These are phyloP conservation scores for Pulveroboletus sp. DNA, from an alignment of 768 basidiomycete species.

Conservation along the genomic window DNA sequence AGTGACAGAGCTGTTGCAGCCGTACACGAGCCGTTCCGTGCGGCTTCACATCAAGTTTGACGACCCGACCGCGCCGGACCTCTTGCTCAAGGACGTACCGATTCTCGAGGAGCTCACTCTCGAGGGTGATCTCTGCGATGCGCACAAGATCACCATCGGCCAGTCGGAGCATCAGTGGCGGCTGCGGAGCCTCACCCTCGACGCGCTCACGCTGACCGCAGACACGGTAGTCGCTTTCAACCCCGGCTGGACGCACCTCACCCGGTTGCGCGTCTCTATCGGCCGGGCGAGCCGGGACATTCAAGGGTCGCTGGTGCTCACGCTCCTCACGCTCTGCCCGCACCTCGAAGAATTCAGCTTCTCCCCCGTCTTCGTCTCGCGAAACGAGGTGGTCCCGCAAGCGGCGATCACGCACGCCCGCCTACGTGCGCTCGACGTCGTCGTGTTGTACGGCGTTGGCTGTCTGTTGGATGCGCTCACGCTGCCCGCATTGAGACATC, in stretches of 20 bases:
- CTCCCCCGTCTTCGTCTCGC: conserved; percentile 5
- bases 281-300: neutral
- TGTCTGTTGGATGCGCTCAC: conserved; percentile 13
- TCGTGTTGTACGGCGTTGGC: conserved; percentile 1
- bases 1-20: conserved; percentile 20
- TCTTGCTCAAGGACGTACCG: conserved; percentile 18
- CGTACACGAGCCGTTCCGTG: conserved; percentile 12
- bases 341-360: conserved; percentile 12
- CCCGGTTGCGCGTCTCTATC: conserved; percentile 4
- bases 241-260: conserved; percentile 16
- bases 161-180: conserved; percentile 1
- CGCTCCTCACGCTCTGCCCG: conserved; percentile 19
- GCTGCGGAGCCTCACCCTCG: conserved; percentile 15
- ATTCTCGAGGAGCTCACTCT: conserved; percentile 17
- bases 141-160: conserved; percentile 6
- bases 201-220: neutral
- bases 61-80: conserved; percentile 6
- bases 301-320: neutral
- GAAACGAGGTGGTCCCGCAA: neutral
- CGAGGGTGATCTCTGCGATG: conserved; percentile 5
- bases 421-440: conserved; percentile 11
- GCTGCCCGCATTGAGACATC: conserved; percentile 9
- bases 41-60: conserved; percentile 12
- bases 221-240: conserved; percentile 9
- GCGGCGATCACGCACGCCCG: conserved; percentile 13